Conservation (phyloP, 164 flowering plant species). For the Malania oleifera region DNA sequence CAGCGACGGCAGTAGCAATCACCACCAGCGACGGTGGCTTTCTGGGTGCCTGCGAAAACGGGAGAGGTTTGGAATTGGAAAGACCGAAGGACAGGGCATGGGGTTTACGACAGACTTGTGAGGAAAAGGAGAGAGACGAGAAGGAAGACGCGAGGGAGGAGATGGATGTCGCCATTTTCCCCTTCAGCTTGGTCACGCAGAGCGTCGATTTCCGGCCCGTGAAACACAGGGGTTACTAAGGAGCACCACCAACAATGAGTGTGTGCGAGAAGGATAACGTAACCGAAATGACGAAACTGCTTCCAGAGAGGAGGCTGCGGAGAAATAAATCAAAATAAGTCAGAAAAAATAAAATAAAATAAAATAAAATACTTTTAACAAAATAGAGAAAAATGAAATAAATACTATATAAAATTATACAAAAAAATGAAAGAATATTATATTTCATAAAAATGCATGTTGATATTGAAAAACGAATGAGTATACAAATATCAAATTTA, state of each 20-base stretch:
- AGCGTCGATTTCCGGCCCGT: not conserved
- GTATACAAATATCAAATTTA: too few species aligned
- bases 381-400: too few species aligned
- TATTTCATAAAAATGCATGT: too few species aligned
- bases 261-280: constrained; percentile 15
- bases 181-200: too few species aligned
- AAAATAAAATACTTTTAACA: too few species aligned
- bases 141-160: constrained; percentile 61
- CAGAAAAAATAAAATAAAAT: too few species aligned
- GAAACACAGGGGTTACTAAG: not conserved
- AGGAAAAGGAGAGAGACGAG: constrained; percentile 33
- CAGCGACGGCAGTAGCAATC: constrained; percentile 18
- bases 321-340: too few species aligned
- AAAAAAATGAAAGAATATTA: too few species aligned
- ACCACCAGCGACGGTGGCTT: constrained; percentile 21
- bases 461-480: too few species aligned
- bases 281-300: constrained; percentile 11
- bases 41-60: constrained; percentile 1
- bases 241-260: not conserved
- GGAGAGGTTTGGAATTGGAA: constrained; percentile 20
- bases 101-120: constrained; percentile 12
- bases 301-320: not conserved
- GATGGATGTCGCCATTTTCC: constrained; percentile 46
- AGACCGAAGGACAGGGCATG: constrained; percentile 26
- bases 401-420: too few species aligned